These are phyloP conservation scores for Citrullus amarus DNA, from an alignment of 306 rosid species.

Conservation along the genomic window DNA sequence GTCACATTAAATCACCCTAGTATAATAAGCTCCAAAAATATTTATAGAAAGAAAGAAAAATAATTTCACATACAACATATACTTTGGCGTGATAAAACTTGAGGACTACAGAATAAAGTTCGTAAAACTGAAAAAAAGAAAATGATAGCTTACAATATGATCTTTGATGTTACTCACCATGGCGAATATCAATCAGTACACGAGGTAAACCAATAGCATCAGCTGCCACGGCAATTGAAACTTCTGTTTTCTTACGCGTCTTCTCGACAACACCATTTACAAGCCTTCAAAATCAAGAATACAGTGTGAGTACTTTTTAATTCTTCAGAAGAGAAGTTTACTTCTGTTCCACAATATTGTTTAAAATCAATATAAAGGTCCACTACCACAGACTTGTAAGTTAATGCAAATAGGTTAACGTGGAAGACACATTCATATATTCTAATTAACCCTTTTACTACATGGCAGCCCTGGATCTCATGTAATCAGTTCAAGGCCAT, in stretches of 20 bases:
- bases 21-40: neutral
- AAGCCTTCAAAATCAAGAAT: slow-evolving; percentile 41
- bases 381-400: neutral
- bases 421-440: neutral
- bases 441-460: neutral
- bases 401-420: neutral
- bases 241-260: slow-evolving; percentile 51
- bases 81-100: neutral
- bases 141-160: neutral
- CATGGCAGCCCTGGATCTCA: neutral
- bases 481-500: neutral
- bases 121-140: neutral
- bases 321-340: neutral
- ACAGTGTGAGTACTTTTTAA: neutral
- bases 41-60: neutral
- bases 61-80: neutral
- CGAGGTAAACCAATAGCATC: slow-evolving; percentile 78
- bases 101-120: neutral
- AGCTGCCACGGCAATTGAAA: slow-evolving; percentile 69
- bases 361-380: neutral
- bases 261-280: slow-evolving; percentile 86
- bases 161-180: slow-evolving; percentile 37
- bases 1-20: neutral
- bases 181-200: slow-evolving; percentile 76
- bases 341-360: neutral